Evolutionary conservation across 2,329 filamentous ascomycete species (phyloP), one percentile per base, ranked within the genome.

Genomic region (Lizonia empirigonia): DNA sequence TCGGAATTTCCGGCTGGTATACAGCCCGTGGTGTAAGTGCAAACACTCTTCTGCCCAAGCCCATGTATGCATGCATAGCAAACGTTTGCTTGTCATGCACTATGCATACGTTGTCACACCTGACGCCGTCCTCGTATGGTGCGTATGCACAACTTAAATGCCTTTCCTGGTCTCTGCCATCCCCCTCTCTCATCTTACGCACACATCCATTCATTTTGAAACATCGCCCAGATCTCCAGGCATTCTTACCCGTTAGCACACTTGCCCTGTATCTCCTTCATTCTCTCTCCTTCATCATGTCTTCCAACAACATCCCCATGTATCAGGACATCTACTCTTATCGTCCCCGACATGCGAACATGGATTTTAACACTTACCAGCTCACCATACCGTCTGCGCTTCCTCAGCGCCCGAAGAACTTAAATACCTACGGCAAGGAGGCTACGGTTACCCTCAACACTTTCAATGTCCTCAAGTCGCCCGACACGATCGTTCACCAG

Each of bases 401-500:
- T 12, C 67, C 69, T 12, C 56, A 57, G 30, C 74, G 74, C 7
- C 77, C 72, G 8, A 62, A 60, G 24, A 63, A 63, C 44, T 66
- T 73, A 64, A 74, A 70, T 52, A 71, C 52, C 35, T 67, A 71
- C 30, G 80, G 78, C 29, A 70, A 58, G 24, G 62, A 72, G 19
- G 64, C 71, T 23, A 65, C 67, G 27, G 62, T 82, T 16, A 72
- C 68, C 0, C 75, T 96, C 29, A 97, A 97, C 69, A 85, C 90
- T 9, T 96, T 87, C 73, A 80, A 85, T 0, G 86, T 97, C 46
- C 74, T 70, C 0, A 74, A 77, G 8, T 84, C 86, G 47, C 85
- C 85, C 0, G 78, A 72, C 2, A 81, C 78, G 10, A 82, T 83
- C 0, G 83, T 97, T 18, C 86, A 86, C 56, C 92, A 97, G 68